Base-by-base conservation (phyloP, 2,329 filamentous ascomycete genomes). In the Cytospora paraplurivora region DNA sequence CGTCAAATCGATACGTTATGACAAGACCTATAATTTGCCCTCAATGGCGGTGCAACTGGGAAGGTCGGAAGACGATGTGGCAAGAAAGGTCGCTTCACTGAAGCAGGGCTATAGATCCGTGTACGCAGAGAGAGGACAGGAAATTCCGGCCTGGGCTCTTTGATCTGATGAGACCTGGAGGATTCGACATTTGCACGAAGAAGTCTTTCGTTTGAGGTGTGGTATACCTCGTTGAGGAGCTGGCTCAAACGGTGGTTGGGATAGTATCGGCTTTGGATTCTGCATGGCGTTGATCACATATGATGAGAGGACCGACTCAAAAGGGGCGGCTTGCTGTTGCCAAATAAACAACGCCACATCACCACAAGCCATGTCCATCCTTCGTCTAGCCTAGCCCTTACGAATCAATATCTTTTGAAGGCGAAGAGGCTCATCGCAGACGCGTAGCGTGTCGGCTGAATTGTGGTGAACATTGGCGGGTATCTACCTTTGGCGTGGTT, bases 331-430 rank as follows among this genome's bases (percentile, higher is more conserved):
- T 21, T 27, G 44, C 13, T 8, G 17, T 34, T 38, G 49, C 62
- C 58, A 62, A 62, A 37, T 27, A 56, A 53, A 35, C 19, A 15
- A 56, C 41, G 57, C 52, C 62, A 64, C 54, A 64, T 64, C 37
- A 27, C 33, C 21, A n/a, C 21, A 47, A 21, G 19, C 13, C n/a
- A 12, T 49, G 58, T 35, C 1, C 35, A 35, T 32, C 56, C 49
- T 38, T 21, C 41, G 56, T 34, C 35, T 19, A 59, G 56, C n/a
- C 33, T 32, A 35, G 12, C 19, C 13, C 37, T 34, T 50, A 27
- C 10, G 44, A 21, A 37, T 7, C 32, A 37, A 32, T 7, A 38
- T 11, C 17, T 38, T 37, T n/a, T 41, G 47, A 59, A 8, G 27
- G 19, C 15, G 33, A 21, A 47, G 10, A 21, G 17, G 7, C 7